Evolutionary conservation across 208 protist genomes (phyloP), one percentile per base, ranked within the genome.

Genomic region (Crithidia expoeki): DNA sequence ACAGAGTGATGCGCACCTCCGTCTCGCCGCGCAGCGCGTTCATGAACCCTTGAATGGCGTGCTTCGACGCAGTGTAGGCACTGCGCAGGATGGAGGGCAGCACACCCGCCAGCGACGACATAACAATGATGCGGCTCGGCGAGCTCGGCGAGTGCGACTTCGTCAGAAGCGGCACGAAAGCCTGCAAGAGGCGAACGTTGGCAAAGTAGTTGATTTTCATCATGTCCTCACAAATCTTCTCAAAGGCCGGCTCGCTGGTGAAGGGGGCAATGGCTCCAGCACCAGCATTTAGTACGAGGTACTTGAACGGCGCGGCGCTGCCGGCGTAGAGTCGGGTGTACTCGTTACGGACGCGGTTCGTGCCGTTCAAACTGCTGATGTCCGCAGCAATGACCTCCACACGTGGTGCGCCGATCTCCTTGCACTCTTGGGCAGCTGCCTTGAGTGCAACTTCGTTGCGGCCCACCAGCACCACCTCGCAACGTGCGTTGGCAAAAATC

Each of bases 161-260:
- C 32, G 63, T 69, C n/a, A 94, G 74, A 51, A 68, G 34, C 25
- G 88, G 88, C 11, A 96, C 74, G 27, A 93, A 85, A 2, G 53
- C 23, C 79, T 94, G 88, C 66, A 94, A 59, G 33, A 96, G 58
- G 2, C 88, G 80, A 51, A 96, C 88, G 42, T 96, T 96, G 11
- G 90, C 71, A 47, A 93, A 85, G 80, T 94, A 96, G 76, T 96
- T 96, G 66, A 96, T 88, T 55, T 85, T 66, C 90, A 96, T 94
- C 78, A 96, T 73, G 14, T 85, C 80, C 28, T 79, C 62, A 47
- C 84, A 90, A 17, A 86, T 82, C n/a, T 74, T 30, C 34, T 80
- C 70, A 55, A 90, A 95, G 50, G 56, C 56, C 19, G 74, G 66
- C 25, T 83, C 76, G 27, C 63, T 53, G 2, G 85, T 74, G 69